Base-by-base conservation (phyloP, 331 rosid species). In the Pyrus hybrid region DNA sequence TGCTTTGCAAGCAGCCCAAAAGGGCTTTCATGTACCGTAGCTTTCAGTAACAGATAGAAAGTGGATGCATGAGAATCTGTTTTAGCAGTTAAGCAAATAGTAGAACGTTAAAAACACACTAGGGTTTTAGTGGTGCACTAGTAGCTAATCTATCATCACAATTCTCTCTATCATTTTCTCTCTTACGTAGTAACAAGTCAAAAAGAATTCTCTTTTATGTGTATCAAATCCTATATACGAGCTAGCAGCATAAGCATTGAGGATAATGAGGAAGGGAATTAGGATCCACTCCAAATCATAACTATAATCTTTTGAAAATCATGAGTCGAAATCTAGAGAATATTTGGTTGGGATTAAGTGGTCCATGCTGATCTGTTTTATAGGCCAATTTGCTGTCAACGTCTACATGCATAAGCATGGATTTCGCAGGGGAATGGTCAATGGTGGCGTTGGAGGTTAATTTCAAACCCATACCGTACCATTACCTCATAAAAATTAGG, bases 21-120 rank as follows among this genome's bases (percentile, higher is more conserved):
- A 17, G 58, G 56, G 57, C 21, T 66, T 37, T 9, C 26, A 57
- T 21, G 63, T 60, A 43, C 20, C 18, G 68, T 73, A 60, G 68
- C 68, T 60, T 73, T 73, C 77, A 18, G 43, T 25, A 37, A 71
- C 33, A 32, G 23, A 72, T 23, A 32, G 29, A 35, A 23, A 60
- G 68, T 73, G 58, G 68, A 73, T 73, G 49, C 77, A 25, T 73
- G 60, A 26, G 70, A 74, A 74, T 74, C 77, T 25, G 61, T 43
- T 62, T 74, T 62, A 73, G 68, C 68, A 25, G 70, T 74, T 74
- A 28, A 35, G 57, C 20, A 51, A 51, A 6, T 51, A 6, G 21
- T 51, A 17, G 51, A 51, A 51, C 6, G 21, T 6, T 6, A 17
- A 18, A 51, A 9, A 21, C 57, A 60, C 18, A 23, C 28, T 14